Evolutionary conservation across 2,329 filamentous ascomycete species (phyloP), one percentile per base, ranked within the genome.

Genomic region (Ambrosiella xylebori): DNA sequence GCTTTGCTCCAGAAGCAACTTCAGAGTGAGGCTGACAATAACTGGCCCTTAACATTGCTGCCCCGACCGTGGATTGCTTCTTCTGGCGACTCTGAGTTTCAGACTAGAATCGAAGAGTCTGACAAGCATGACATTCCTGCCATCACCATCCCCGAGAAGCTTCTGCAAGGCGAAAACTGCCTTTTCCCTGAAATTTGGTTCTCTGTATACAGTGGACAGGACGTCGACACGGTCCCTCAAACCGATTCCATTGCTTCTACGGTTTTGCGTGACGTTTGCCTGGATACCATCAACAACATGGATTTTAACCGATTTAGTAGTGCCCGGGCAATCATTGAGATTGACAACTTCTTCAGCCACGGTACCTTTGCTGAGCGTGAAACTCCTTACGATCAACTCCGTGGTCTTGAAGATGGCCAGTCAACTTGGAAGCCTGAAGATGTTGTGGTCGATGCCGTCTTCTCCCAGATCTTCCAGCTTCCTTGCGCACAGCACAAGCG

Each of bases 381-480:
- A 1, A 96, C 88, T 1, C 83, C 89, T 0, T 96, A 95, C 65
- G 93, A 98, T 68, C 85, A 89, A 66, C 79, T 98, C 54, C 80
- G 85, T 39, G 84, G 84, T 51, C 76, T 84, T 15, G 80, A 81
- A 39, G 72, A 72, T 1, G 77, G 80, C 57, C 77, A 78, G 62
- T 81, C 85, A 12, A 90, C 88, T 0, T 98, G 93, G 91, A 98
- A 98, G 70, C 89, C 93, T 0, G 93, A 98, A 71, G 93, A 98
- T 70, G 86, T 97, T 60, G 87, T 86, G 2, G 88, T 98, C n/a
- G 93, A 98, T 69, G 89, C 91, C 4, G 88, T 97, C 59, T 98
- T 98, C 70, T 95, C 90, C 1, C 91, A 97, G 69, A 76, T 98
- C 47, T 87, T 95, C 67, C 86, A 88, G 68, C 78, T 98, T 41